Conservation (phyloP, 2,329 filamentous ascomycete species). For the Sporothrix schenckii region DNA sequence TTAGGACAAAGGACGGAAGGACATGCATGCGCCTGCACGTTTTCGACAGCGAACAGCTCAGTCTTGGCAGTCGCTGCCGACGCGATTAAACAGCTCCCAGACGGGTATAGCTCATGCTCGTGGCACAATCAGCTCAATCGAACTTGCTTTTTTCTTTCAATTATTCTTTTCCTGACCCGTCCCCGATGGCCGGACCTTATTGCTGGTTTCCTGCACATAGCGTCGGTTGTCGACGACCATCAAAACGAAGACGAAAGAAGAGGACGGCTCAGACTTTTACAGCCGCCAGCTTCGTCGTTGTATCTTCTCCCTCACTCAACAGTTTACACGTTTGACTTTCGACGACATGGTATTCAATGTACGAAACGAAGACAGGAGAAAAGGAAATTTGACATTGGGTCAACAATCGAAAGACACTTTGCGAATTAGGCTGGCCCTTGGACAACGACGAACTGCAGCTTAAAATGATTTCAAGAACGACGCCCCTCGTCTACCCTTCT, state of each 20-base stretch:
- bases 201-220: not conserved
- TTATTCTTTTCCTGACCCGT: not conserved
- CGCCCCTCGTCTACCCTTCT: not conserved
- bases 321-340: not conserved
- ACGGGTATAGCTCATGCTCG: conserved; percentile 6
- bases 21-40: not conserved
- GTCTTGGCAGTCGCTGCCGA: conserved; percentile 27
- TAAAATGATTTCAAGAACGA: conserved; percentile 9
- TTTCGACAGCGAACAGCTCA: conserved; percentile 12
- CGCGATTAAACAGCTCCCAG: not conserved
- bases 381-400: too few species aligned
- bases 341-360: too few species aligned
- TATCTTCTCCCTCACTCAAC: not conserved
- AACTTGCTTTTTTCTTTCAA: not conserved
- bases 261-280: not conserved
- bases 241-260: not conserved
- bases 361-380: too few species aligned
- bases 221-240: conserved; percentile 9
- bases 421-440: not conserved
- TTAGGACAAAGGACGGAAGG: conserved; percentile 8
- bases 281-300: not conserved
- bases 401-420: not conserved
- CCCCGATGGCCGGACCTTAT: not conserved
- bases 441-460: conserved; percentile 19
- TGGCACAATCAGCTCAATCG: not conserved